Evolutionary conservation across 306 rosid genomes (phyloP).

Genomic region (Mucuna pruriens): DNA sequence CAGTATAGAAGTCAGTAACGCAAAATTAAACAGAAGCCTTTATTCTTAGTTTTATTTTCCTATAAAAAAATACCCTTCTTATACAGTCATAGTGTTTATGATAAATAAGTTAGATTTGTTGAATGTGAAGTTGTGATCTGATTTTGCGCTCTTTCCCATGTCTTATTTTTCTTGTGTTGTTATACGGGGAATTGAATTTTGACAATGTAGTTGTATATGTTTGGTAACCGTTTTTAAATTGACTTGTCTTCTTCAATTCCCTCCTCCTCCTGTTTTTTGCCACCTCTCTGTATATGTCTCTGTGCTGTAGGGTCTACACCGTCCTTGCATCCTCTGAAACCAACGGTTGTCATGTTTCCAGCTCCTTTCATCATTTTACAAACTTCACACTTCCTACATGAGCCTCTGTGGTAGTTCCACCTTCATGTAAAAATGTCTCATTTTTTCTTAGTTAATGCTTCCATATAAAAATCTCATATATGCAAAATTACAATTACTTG

Average conservation of each 20-base stretch:
- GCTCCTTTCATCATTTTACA: conserved; percentile 47
- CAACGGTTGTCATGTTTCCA: conserved; percentile 40
- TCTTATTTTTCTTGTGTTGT: conserved; percentile 4
- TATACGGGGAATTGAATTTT: conserved; percentile 34
- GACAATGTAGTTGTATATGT: conserved; percentile 46
- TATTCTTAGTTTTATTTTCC: background rate
- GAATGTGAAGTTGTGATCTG: background rate
- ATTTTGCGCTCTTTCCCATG: background rate
- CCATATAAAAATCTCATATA: no score
- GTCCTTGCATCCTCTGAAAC: conserved; percentile 23
- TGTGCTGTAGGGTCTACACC: conserved; percentile 62
- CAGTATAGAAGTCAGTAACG: conserved; percentile 26
- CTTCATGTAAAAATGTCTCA: background rate
- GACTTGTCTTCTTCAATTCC: conserved; percentile 61
- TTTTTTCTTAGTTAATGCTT: background rate
- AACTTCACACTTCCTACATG: conserved; percentile 39
- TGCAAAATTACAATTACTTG: background rate
- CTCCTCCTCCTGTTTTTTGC: conserved; percentile 32
- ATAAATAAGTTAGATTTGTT: background rate
- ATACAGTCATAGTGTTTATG: background rate
- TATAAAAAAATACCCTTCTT: background rate
- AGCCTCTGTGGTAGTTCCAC: background rate
- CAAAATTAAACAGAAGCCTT: conserved; percentile 12
- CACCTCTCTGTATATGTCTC: conserved; percentile 28
- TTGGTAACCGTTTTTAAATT: conserved; percentile 49